phyloP scores from a whole-genome alignment of 495 filamentous ascomycete genomes.

The Rostrohypoxylon terebratum region DNA sequence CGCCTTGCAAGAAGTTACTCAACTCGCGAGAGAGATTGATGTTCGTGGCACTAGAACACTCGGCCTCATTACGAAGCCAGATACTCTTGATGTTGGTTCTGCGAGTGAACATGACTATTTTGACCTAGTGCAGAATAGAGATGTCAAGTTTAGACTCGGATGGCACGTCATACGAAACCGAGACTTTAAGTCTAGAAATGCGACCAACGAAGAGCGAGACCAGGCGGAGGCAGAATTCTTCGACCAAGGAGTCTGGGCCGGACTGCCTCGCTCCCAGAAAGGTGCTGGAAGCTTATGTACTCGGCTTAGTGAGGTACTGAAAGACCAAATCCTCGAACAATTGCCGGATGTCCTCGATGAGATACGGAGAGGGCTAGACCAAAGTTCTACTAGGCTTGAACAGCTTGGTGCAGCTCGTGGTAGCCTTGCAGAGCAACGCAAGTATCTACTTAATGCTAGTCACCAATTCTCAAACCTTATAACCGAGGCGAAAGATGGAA shows the following conservation, averaged over 20 bases:
- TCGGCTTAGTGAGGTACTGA: constrained; percentile 48
- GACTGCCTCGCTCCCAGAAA: constrained; percentile 43
- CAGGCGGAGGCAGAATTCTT: constrained; percentile 59
- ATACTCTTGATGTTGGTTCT: constrained; percentile 64
- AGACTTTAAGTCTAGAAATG: constrained; percentile 60
- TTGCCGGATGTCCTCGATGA: constrained; percentile 48
- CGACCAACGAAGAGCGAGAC: constrained; percentile 55
- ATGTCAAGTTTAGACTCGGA: constrained; percentile 71
- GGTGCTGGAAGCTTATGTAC: constrained; percentile 36
- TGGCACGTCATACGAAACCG: constrained; percentile 80
- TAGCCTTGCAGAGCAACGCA: constrained; percentile 56
- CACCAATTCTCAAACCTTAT: constrained; percentile 41
- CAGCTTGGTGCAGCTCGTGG: constrained; percentile 42
- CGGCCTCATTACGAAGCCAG: constrained; percentile 89
- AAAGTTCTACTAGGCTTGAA: constrained; percentile 38
- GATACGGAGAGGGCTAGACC: constrained; percentile 40
- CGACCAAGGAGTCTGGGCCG: constrained; percentile 55
- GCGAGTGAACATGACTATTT: constrained; percentile 64
- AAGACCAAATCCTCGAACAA: constrained; percentile 48
- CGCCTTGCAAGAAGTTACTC: constrained; percentile 71
- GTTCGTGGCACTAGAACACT: constrained; percentile 79
- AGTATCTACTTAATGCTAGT: constrained; percentile 54
- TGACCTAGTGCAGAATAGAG: constrained; percentile 67
- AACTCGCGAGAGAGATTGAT: constrained; percentile 80
- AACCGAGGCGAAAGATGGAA: constrained; percentile 43